Conservation (phyloP, 2,329 filamentous ascomycete species). For the Westerdykella aurantiaca region DNA sequence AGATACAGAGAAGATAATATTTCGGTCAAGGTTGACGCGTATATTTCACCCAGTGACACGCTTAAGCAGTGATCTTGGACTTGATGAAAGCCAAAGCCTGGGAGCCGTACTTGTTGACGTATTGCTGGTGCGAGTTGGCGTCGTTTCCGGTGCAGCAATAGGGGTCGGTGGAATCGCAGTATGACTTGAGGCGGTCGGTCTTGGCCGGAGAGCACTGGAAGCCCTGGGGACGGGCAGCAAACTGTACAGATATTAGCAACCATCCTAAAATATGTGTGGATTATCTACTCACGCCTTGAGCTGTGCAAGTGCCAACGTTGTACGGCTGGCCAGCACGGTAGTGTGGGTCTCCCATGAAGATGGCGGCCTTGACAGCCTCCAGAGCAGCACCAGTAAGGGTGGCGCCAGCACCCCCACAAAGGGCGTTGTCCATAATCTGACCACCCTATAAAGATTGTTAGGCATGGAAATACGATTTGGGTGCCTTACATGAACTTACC, state of each 20-base stretch:
- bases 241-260: constrained; percentile 38
- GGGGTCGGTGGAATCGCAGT: constrained; percentile 59
- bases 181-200: constrained; percentile 55
- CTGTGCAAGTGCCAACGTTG: constrained; percentile 56
- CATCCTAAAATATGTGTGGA: neutral
- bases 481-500: constrained; percentile 29
- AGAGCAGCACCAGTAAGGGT: constrained; percentile 48
- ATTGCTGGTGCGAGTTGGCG: constrained; percentile 55
- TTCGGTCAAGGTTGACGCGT: too few species aligned
- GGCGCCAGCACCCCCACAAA: constrained; percentile 52
- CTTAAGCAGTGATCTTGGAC: constrained; percentile 4
- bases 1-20: too few species aligned
- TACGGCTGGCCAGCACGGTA: constrained; percentile 53
- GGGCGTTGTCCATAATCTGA: constrained; percentile 58
- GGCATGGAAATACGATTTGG: neutral
- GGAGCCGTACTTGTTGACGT: constrained; percentile 55
- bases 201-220: constrained; percentile 51
- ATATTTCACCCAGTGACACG: neutral
- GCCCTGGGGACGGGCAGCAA: constrained; percentile 53
- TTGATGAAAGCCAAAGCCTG: constrained; percentile 57
- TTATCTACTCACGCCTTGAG: constrained; percentile 50
- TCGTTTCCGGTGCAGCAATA: constrained; percentile 63
- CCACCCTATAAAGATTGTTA: constrained; percentile 42
- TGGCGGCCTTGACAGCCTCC: constrained; percentile 55
- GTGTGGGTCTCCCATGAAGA: constrained; percentile 61